Percentiles rank a stretch among this genome's conserved stretches.
Evolutionary conservation across 352 stramenopile genomes (phyloP).

Genomic region (Globisporangium yorkense): DNA sequence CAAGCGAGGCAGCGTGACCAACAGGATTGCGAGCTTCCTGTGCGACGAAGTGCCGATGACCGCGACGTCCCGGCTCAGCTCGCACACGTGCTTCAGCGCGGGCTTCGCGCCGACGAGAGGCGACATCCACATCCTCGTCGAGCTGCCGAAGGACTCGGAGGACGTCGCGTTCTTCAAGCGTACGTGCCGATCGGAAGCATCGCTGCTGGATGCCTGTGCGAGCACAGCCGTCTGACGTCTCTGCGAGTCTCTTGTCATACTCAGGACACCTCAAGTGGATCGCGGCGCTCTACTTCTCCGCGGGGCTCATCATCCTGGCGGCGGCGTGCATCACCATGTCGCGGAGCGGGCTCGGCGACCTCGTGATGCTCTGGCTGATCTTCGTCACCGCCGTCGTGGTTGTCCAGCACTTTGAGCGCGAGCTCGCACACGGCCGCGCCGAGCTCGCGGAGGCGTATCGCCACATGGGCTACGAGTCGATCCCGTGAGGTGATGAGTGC

Average conservation of each 20-base stretch:
- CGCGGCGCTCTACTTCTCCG: neutral
- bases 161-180: slow-evolving; percentile 1
- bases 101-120: neutral
- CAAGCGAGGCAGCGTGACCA: neutral
- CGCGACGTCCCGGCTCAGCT: neutral
- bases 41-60: neutral
- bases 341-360: neutral
- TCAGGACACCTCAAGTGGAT: neutral
- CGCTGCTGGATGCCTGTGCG: no score
- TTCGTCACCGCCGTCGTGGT: slow-evolving; percentile 1
- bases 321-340: neutral
- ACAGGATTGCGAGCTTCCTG: neutral
- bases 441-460: neutral
- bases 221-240: neutral
- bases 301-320: neutral
- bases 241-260: neutral
- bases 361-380: slow-evolving; percentile 3
- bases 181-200: neutral
- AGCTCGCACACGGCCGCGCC: neutral
- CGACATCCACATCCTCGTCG: neutral
- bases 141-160: neutral
- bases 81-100: neutral
- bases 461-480: slow-evolving; percentile 3
- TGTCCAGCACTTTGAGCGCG: neutral
- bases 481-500: neutral